Base-by-base conservation (phyloP, 495 filamentous ascomycete genomes). In the Poronia punctata region DNA sequence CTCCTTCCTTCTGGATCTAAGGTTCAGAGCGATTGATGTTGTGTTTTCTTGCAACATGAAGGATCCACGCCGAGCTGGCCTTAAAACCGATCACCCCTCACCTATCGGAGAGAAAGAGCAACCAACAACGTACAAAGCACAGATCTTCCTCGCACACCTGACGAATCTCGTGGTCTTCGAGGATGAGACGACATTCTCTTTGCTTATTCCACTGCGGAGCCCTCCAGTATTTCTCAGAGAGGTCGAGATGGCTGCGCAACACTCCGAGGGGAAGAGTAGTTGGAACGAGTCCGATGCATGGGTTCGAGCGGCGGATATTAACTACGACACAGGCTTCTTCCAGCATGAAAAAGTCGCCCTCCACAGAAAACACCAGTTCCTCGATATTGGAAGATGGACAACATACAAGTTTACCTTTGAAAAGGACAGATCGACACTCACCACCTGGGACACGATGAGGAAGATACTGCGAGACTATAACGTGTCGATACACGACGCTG, bases 381-480 rank as follows among this genome's bases (percentile, higher is more conserved):
- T 95, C 39, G 85, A 96, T 61, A 76, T 93, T 38, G 89, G 88
- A 18, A 71, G 76, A 20, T 88, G 84, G 83, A 84, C 75, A 11
- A 80, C 78, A 3, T 85, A 84, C 50, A 64, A 70, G 30, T 56
- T 86, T 11, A 53, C 60, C 1, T 71, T 88, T 37, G 37, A 60
- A 5, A 41, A 53, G 15, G 44, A 57, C 5, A 44, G 48, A 10
- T 27, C 35, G 5, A 38, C 31, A 10, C 28, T 44, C 0, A 10
- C 41, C 3, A 38, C 49, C 2, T 80, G 76, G 53, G 27, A 49
- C 5, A 19, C 52, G 1, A 64, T 87, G 28, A 59, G 66, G 10
- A 50, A 65, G 0, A 75, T 79, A 10, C 56, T 96, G 4, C 60
- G 56, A 2, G 88, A 95, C 53, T 84, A 84, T 60, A 96, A 95